Evolutionary conservation across 2,329 filamentous ascomycete genomes (phyloP).

Genomic region (Madurella fahalii): DNA sequence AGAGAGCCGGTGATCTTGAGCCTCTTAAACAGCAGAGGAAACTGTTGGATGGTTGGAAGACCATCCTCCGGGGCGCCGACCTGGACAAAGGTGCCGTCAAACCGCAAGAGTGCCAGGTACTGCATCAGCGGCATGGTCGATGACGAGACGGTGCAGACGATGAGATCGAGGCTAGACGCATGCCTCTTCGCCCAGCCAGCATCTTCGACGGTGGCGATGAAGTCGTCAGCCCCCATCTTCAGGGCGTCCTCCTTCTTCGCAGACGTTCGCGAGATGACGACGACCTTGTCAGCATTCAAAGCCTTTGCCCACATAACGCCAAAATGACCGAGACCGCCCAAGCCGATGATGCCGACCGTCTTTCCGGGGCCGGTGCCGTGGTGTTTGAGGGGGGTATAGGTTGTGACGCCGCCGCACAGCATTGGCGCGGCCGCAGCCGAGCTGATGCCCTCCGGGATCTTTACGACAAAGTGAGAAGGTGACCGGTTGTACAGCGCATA

Average conservation of each 20-base stretch:
- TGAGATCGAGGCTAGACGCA: constrained; percentile 50
- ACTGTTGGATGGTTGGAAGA: constrained; percentile 47
- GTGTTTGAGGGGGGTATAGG: constrained; percentile 59
- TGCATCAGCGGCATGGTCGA: constrained; percentile 55
- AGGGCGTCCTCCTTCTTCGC: constrained; percentile 53
- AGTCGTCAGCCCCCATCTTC: constrained; percentile 54
- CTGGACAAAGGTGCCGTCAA: constrained; percentile 43
- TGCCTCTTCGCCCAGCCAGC: constrained; percentile 52
- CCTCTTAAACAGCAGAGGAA: constrained; percentile 54
- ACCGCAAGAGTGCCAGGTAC: constrained; percentile 62
- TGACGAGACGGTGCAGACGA: constrained; percentile 54
- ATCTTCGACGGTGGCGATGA: constrained; percentile 45
- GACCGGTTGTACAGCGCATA: constrained; percentile 36
- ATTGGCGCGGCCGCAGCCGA: constrained; percentile 53
- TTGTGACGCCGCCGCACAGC: constrained; percentile 67
- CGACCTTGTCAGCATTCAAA: constrained; percentile 57
- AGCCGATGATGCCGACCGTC: constrained; percentile 62
- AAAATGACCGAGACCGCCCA: constrained; percentile 67
- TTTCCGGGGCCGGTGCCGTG: constrained; percentile 66
- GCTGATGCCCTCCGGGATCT: constrained; percentile 41
- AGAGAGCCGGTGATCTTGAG: constrained; percentile 45
- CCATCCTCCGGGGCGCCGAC: constrained; percentile 50
- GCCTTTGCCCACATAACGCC: constrained; percentile 66
- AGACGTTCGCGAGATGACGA: constrained; percentile 53
- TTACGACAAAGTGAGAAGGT: constrained; percentile 44